Conservation (phyloP, 1,139 yeast species). For the Saccharomyces pastorianus region DNA sequence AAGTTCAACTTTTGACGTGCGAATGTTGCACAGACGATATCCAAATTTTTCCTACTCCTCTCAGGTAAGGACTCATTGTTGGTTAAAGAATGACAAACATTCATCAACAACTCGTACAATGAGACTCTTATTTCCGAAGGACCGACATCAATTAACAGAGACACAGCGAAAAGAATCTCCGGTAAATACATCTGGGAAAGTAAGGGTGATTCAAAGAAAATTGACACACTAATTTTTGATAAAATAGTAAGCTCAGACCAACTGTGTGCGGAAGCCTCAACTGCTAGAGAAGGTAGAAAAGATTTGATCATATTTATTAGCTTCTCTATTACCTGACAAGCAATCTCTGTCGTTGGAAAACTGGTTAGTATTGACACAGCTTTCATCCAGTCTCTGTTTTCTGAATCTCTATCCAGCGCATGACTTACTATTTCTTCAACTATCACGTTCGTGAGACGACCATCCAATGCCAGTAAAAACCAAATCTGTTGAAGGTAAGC, state of each 20-base stretch:
- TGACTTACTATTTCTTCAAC: slow-evolving; percentile 68
- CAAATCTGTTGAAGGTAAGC: slow-evolving; percentile 58
- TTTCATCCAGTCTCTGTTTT: slow-evolving; percentile 60
- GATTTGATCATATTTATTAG: slow-evolving; percentile 42
- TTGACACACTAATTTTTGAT: slow-evolving; percentile 54
- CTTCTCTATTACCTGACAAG: slow-evolving; percentile 55
- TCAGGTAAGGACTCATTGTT: slow-evolving; percentile 47
- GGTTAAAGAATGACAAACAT: slow-evolving; percentile 64
- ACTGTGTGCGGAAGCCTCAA: slow-evolving; percentile 46
- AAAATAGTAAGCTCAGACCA: slow-evolving; percentile 70
- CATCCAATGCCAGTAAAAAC: slow-evolving; percentile 58
- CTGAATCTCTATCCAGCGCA: slow-evolving; percentile 68
- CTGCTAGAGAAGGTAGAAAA: slow-evolving; percentile 39
- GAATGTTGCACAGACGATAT: slow-evolving; percentile 48
- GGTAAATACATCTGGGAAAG: slow-evolving; percentile 62
- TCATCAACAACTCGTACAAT: slow-evolving; percentile 56
- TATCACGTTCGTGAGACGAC: slow-evolving; percentile 47
- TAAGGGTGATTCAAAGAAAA: slow-evolving; percentile 64
- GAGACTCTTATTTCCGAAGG: slow-evolving; percentile 60
- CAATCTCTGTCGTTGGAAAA: slow-evolving; percentile 64
- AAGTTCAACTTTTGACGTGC: slow-evolving; percentile 67
- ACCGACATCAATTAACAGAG: slow-evolving; percentile 67
- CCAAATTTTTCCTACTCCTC: slow-evolving; percentile 39
- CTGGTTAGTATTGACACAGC: slow-evolving; percentile 54
- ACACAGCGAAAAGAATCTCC: slow-evolving; percentile 60